Evolutionary conservation across 2,329 filamentous ascomycete species (phyloP).

Genomic region (Clarireedia sp.): DNA sequence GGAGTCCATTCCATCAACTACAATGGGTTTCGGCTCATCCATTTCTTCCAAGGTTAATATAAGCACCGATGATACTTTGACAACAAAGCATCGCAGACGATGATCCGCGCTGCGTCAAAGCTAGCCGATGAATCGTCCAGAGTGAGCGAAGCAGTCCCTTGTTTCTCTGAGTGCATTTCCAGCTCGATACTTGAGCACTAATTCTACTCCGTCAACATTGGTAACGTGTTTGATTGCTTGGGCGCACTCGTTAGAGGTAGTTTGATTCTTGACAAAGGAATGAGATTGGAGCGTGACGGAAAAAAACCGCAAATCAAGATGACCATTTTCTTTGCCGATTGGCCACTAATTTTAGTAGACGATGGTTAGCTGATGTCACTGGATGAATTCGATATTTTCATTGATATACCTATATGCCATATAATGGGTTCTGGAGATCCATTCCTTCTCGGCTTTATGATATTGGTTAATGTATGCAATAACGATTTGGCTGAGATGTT

Average conservation of each 20-base stretch:
- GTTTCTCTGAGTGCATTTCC: constrained; percentile 27
- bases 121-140: constrained; percentile 31
- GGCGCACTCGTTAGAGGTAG: constrained; percentile 32
- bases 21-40: constrained; percentile 32
- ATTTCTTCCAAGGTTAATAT: constrained; percentile 41
- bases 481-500: constrained; percentile 52
- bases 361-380: constrained; percentile 39
- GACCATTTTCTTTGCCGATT: constrained; percentile 43
- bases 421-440: constrained; percentile 50
- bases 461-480: constrained; percentile 54
- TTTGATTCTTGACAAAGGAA: constrained; percentile 43
- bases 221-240: constrained; percentile 23
- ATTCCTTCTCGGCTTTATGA: constrained; percentile 52
- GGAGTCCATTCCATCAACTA: constrained; percentile 27
- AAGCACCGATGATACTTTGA: constrained; percentile 39
- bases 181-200: constrained; percentile 30
- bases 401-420: constrained; percentile 46
- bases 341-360: constrained; percentile 42
- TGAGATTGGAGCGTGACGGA: constrained; percentile 32
- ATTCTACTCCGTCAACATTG: constrained; percentile 28
- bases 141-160: constrained; percentile 32
- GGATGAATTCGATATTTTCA: constrained; percentile 41
- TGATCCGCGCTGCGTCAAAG: constrained; percentile 16
- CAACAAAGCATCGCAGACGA: constrained; percentile 34
- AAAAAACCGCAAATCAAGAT: constrained; percentile 30